A percentile compares a stretch with the other conserved stretches of the same genome.
phyloP scores from a whole-genome alignment of 441 rosid species.

The Melastoma candidum region DNA sequence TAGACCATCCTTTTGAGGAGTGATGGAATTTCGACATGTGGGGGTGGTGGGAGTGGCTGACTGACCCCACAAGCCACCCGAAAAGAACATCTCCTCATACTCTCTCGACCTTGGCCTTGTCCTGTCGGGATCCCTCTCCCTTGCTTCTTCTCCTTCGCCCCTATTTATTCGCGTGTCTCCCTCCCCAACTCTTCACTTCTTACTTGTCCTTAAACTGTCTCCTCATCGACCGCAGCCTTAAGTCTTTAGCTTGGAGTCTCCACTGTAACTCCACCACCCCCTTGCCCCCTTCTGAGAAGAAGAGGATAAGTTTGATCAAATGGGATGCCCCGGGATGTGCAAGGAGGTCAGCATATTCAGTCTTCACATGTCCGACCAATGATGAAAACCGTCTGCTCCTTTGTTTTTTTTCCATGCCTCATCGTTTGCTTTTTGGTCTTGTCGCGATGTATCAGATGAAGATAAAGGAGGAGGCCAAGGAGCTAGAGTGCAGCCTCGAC shows the following conservation, averaged over 20 bases:
- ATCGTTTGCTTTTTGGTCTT: neutral
- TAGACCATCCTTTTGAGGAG: no score
- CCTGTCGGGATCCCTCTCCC: constrained; percentile 20
- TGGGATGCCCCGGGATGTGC: constrained; percentile 50
- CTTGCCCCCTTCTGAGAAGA: constrained; percentile 15
- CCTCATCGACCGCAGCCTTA: constrained; percentile 2
- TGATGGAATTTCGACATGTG: no score
- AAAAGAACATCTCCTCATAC: constrained; percentile 9
- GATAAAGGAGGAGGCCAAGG: constrained; percentile 16
- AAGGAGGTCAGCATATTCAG: constrained; percentile 36
- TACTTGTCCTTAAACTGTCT: constrained; percentile 15
- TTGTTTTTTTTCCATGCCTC: neutral
- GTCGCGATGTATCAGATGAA: constrained; percentile 12
- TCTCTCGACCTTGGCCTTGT: constrained; percentile 23
- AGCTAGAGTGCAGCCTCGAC: constrained; percentile 36
- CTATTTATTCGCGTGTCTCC: constrained; percentile 37
- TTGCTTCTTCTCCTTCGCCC: constrained; percentile 5
- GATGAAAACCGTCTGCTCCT: neutral
- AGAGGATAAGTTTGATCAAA: constrained; percentile 11
- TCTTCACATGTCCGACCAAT: neutral
- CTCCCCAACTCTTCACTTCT: constrained; percentile 4
- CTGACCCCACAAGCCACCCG: no score
- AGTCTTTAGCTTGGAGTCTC: neutral
- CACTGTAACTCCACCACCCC: constrained; percentile 12
- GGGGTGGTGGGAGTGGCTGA: no score